These are phyloP conservation scores for Daldinia decipiens DNA, from an alignment of 495 filamentous ascomycete genomes.

Conservation along the genomic window DNA sequence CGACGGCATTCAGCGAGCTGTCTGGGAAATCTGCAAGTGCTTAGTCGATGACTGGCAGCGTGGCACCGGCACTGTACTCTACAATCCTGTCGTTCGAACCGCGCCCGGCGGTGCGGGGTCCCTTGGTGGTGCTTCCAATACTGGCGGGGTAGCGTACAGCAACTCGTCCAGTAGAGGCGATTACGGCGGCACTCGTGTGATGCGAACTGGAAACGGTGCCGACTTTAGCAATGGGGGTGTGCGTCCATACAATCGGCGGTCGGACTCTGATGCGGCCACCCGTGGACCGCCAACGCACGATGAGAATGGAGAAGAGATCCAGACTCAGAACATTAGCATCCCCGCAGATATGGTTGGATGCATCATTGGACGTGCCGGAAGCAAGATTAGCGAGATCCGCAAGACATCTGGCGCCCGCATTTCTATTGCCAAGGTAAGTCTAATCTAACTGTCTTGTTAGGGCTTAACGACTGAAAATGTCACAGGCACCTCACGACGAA, in stretches of 20 bases:
- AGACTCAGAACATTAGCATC: conserved; percentile 99
- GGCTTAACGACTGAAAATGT: conserved; percentile 18
- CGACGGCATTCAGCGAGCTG: conserved; percentile 91
- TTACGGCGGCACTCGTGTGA: conserved; percentile 75
- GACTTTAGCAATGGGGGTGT: conserved; percentile 89
- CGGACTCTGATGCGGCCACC: conserved; percentile 79
- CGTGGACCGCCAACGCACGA: conserved; percentile 82
- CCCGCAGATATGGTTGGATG: conserved; percentile 99
- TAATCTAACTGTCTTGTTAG: background rate
- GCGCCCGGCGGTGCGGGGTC: conserved; percentile 67
- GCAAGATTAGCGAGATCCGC: conserved; percentile 97
- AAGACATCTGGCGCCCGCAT: conserved; percentile 96
- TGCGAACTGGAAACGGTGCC: conserved; percentile 95
- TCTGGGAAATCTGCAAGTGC: conserved; percentile 99
- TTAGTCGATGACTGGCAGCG: conserved; percentile 97
- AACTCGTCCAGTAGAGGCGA: conserved; percentile 54
- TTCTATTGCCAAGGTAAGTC: conserved; percentile 86
- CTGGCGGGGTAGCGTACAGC: conserved; percentile 52
- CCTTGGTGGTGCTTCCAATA: conserved; percentile 44
- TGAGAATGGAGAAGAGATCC: conserved; percentile 96
- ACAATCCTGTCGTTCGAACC: conserved; percentile 93
- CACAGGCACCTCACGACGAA: conserved; percentile 91
- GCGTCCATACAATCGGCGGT: conserved; percentile 75
- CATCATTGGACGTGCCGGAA: conserved; percentile 93
- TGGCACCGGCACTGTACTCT: conserved; percentile 93